Conservation (phyloP, 2,329 filamentous ascomycete genomes). For the Leptographium lundbergii region DNA sequence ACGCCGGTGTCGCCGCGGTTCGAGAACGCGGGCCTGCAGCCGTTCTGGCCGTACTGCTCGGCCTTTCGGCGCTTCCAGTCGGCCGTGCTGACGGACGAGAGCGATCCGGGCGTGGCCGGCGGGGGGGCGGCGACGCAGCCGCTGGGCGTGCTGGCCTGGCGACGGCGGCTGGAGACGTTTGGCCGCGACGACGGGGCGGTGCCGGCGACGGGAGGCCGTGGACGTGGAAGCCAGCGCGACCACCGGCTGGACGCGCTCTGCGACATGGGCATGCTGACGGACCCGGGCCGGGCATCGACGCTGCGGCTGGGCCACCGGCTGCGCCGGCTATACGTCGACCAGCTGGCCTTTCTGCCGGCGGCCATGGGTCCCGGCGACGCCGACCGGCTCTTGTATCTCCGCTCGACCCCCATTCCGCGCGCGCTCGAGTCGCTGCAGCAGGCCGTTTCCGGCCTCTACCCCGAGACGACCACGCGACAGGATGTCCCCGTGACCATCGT, state of each 20-base stretch:
- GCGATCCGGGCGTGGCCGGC: slow-evolving; percentile 28
- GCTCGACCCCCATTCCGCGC: slow-evolving; percentile 61
- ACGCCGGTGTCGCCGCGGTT: slow-evolving; percentile 84
- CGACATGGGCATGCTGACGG: slow-evolving; percentile 64
- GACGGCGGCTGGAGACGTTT: slow-evolving; percentile 73
- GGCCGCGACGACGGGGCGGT: slow-evolving; percentile 56
- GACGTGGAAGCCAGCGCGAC: slow-evolving; percentile 15
- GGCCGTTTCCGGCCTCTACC: slow-evolving; percentile 64
- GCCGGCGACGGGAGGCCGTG: slow-evolving; percentile 52
- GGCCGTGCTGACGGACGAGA: slow-evolving; percentile 31
- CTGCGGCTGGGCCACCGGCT: slow-evolving; percentile 55
- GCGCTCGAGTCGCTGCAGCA: slow-evolving; percentile 70
- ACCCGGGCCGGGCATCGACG: slow-evolving; percentile 61
- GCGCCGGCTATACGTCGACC: slow-evolving; percentile 61
- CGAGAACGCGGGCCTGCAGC: slow-evolving; percentile 55
- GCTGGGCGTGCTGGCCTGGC: slow-evolving; percentile 42
- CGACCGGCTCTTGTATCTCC: slow-evolving; percentile 49
- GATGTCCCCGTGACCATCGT: slow-evolving; percentile 46
- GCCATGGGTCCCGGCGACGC: slow-evolving; percentile 34
- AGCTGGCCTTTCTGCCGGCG: slow-evolving; percentile 56
- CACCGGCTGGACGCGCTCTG: slow-evolving; percentile 64
- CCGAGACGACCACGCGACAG: slow-evolving; percentile 21
- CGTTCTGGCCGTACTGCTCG: slow-evolving; percentile 84
- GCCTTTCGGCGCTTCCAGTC: slow-evolving; percentile 56
- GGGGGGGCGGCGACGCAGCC: slow-evolving; percentile 17